Evolutionary conservation across 192 early-diverging fungal species (phyloP), one percentile per base, ranked within the genome.

Genomic region (Dissophora ornata): DNA sequence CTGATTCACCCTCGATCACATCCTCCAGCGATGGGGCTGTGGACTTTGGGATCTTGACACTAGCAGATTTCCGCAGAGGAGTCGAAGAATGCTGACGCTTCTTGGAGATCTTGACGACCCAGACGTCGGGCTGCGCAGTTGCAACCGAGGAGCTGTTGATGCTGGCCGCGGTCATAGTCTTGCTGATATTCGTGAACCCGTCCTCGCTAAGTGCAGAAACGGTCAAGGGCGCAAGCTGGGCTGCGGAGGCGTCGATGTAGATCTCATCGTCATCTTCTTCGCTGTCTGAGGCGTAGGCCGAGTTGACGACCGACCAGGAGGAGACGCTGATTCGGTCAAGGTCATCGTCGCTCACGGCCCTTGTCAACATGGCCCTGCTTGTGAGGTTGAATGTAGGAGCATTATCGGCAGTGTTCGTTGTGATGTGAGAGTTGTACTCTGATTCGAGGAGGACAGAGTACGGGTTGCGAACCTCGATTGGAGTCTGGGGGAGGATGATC

Each of bases 141-240:
- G 65, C 62, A 15, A 28, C 63, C 0, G 63, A 34, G 21, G 51
- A 8, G 29, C 73, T 77, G 47, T 77, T 77, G 52, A 61, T 62
- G 13, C 63, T 67, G 28, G 44, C 34, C 13, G 73, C 73, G 6
- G 73, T 77, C 57, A 38, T 55, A 34, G 73, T 59, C 58, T 67
- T 77, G 73, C 52, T 62, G 13, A 77, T 67, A 5, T 67, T 62
- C 2, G 73, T 77, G 53, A 77, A 77, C 3, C 73, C 73, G 30
- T 61, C 58, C 24, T n/a, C n/a, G n/a, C 46, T 57, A 19, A 55
- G 57, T 0, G 34, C 46, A 1, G 73, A 67, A 25, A 77, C 45
- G 13, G 64, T 62, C 19, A 77, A 36, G 10, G 60, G 60, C 5
- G 47, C 24, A 22, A 62, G 49, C 24, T 54, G 48, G 18, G 6